A percentile compares a stretch with the other conserved stretches of the same genome.
Conservation (phyloP, 108 stramenopile genomes). For the Fistulifera pelliculosa region DNA sequence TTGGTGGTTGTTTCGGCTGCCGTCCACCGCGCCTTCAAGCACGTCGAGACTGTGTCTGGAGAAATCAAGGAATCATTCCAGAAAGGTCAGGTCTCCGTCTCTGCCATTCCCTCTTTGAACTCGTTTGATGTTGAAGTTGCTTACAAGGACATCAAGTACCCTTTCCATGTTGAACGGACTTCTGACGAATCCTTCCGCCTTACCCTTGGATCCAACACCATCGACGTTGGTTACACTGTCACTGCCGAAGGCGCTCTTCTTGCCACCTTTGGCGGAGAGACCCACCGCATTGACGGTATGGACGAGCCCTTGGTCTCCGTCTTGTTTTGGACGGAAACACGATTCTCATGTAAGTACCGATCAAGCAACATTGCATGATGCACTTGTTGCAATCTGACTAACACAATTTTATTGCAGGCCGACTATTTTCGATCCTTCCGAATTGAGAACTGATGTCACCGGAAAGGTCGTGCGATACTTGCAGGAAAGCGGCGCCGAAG, state of each 20-base stretch:
- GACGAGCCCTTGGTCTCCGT: slow-evolving; percentile 96
- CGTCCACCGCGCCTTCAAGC: slow-evolving; percentile 83
- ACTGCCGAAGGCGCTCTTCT: slow-evolving; percentile 91
- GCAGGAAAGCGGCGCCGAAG: slow-evolving; percentile 85
- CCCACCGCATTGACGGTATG: slow-evolving; percentile 86
- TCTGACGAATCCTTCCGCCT: slow-evolving; percentile 70
- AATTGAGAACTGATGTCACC: slow-evolving; percentile 93
- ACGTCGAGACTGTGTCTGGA: slow-evolving; percentile 58
- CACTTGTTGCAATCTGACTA: background rate
- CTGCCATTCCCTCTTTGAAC: slow-evolving; percentile 76
- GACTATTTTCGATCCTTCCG: slow-evolving; percentile 93
- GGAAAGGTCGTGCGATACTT: slow-evolving; percentile 98
- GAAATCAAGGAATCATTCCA: slow-evolving; percentile 69
- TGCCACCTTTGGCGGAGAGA: slow-evolving; percentile 87
- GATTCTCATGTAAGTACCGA: slow-evolving; percentile 62
- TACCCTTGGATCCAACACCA: slow-evolving; percentile 57
- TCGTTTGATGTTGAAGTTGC: slow-evolving; percentile 87
- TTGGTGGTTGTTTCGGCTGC: slow-evolving; percentile 85
- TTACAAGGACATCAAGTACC: slow-evolving; percentile 89
- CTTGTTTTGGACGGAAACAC: slow-evolving; percentile 78
- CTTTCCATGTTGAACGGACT: slow-evolving; percentile 79
- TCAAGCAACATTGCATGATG: background rate
- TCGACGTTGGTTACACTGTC: slow-evolving; percentile 65
- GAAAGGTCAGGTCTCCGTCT: slow-evolving; percentile 88
- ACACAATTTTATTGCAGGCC: slow-evolving; percentile 39